These are phyloP conservation scores for Aspergillus pseudonomiae DNA, from an alignment of 2,329 filamentous ascomycete species.

Conservation along the genomic window DNA sequence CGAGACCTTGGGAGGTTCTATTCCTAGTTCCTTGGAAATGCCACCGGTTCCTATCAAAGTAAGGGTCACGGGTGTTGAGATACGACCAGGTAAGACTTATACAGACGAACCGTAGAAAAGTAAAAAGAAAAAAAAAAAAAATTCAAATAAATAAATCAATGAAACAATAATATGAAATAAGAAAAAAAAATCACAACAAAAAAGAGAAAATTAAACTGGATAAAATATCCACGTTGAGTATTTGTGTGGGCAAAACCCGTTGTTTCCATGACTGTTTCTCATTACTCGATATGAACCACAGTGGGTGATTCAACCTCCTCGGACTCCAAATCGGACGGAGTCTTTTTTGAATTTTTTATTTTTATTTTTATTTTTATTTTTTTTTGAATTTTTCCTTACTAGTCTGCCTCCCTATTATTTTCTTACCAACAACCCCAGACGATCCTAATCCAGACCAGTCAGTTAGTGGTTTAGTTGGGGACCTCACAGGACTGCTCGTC, in stretches of 20 bases:
- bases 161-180: too few relatives aligned
- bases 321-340: slow-evolving; percentile 17
- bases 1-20: slow-evolving; percentile 4
- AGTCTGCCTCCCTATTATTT: not conserved
- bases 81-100: not conserved
- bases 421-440: slow-evolving; percentile 19
- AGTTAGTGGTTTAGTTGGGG: slow-evolving; percentile 9
- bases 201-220: not conserved
- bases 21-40: not conserved
- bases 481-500: slow-evolving; percentile 2
- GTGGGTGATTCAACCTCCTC: slow-evolving; percentile 6
- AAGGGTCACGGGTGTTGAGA: not conserved
- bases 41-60: not conserved
- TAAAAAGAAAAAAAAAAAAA: not conserved
- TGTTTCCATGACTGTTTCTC: slow-evolving; percentile 22
- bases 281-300: slow-evolving; percentile 23
- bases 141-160: not conserved
- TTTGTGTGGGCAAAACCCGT: not conserved
- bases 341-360: not conserved
- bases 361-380: not conserved
- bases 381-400: not conserved
- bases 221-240: not conserved
- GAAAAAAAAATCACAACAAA: not conserved
- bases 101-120: not conserved
- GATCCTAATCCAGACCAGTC: slow-evolving; percentile 21